Evolutionary conservation across 805 yeast genomes (phyloP), one percentile per base, ranked within the genome.

Genomic region (Tetrapisispora taiwanensis): DNA sequence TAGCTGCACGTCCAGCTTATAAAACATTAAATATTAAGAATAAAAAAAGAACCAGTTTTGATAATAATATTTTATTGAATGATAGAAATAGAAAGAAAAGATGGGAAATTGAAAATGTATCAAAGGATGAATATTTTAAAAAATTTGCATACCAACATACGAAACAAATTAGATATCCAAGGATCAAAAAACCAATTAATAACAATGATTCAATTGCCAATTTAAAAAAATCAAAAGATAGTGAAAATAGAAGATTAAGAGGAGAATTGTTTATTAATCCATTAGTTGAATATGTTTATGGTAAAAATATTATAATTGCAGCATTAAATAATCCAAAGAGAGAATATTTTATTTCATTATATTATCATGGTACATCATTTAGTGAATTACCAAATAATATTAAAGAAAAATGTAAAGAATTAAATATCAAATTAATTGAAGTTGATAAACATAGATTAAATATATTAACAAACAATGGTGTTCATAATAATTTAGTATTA

Each of bases 401-500:
- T 19, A 49, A 72, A 17, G 53, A 55, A 17, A 56, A 76, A 31
- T 82, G 84, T 3, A 61, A 69, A 34, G 64, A 68, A 24, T 46
- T 42, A 43, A 51, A 53, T 43, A 47, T 54, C 36, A 45, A 46
- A 54, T 50, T 43, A 19, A 55, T 50, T 30, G 48, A 40, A 33
- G 49, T 52, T 12, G 56, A 55, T 33, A 60, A 62, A 50, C 76
- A 75, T 50, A 79, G 75, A 27, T 62, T 87, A 52, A 81, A 84
- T 53, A 58, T 67, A 7, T 58, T 84, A 52, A 72, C 87, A 20
- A 69, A 74, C 26, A 75, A 79, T 52, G 89, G 79, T 7, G 85
- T 84, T 12, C 95, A 87, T 64, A 87, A 88, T 60, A 90, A 90
- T 15, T 71, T 78, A 24, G 90, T 84, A 1, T 56, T 85, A 41